These are phyloP conservation scores for Tuber magnatum DNA, from an alignment of 495 filamentous ascomycete species.

Conservation along the genomic window DNA sequence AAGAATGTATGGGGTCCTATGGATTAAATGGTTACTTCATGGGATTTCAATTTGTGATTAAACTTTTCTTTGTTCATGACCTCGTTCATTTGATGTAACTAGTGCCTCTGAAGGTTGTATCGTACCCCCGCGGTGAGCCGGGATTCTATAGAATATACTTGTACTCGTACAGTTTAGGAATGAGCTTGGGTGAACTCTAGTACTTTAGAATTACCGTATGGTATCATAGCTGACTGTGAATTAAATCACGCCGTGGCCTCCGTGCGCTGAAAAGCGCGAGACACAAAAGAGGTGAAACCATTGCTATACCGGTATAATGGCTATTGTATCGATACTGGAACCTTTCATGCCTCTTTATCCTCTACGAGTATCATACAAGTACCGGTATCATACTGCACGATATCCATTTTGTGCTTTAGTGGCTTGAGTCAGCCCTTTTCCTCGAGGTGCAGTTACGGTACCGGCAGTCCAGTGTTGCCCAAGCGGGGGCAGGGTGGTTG, in stretches of 20 bases:
- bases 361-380: too few relatives aligned
- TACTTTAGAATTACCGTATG: not conserved
- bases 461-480: not conserved
- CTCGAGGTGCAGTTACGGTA: too few relatives aligned
- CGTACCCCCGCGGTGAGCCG: not conserved
- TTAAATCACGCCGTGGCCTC: too few relatives aligned
- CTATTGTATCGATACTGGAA: not conserved
- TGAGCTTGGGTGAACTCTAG: not conserved
- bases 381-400: too few relatives aligned
- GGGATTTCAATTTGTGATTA: not conserved
- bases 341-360: not conserved
- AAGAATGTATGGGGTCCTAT: not conserved
- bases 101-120: not conserved
- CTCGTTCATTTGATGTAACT: not conserved
- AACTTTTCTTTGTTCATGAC: not conserved
- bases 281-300: not conserved
- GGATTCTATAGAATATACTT: not conserved
- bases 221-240: too few relatives aligned
- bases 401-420: not conserved
- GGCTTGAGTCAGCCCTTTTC: not conserved
- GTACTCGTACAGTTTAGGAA: not conserved
- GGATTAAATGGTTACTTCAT: not conserved
- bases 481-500: not conserved
- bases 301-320: not conserved
- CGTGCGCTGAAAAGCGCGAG: too few relatives aligned